phyloP scores from a whole-genome alignment of 805 yeast genomes.

The Yarrowia sp. region DNA sequence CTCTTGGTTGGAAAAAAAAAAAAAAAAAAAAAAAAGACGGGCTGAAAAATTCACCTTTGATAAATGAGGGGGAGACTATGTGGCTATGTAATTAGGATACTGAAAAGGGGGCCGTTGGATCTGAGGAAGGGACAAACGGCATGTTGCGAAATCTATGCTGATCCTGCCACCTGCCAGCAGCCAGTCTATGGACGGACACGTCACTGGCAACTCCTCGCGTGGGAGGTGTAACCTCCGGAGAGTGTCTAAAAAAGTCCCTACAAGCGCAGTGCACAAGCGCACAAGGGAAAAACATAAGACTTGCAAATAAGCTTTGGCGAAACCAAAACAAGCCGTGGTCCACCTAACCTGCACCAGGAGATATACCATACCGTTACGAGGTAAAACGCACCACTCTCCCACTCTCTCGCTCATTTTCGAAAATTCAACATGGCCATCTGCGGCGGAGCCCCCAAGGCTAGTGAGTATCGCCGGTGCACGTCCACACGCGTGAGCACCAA shows the following conservation, averaged over 20 bases:
- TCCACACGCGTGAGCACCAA: not conserved
- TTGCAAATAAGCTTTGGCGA: conserved; percentile 26
- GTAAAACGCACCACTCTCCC: conserved; percentile 20
- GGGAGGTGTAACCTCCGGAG: conserved; percentile 4
- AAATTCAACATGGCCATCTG: conserved; percentile 51
- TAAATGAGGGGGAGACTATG: not conserved
- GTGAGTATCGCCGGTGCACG: conserved; percentile 46
- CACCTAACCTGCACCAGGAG: conserved; percentile 24
- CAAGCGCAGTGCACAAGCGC: conserved; percentile 10
- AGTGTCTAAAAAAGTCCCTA: not conserved
- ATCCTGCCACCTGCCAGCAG: too few relatives aligned
- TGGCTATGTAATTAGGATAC: not conserved
- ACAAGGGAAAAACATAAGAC: conserved; percentile 21
- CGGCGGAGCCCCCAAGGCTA: conserved; percentile 53
- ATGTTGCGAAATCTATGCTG: too few relatives aligned
- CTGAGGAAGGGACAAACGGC: not conserved
- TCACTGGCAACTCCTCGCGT: conserved; percentile 11
- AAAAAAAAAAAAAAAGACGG: not conserved
- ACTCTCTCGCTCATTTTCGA: conserved; percentile 22
- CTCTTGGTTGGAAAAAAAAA: conserved; percentile 4
- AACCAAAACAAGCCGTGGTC: conserved; percentile 35
- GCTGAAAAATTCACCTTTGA: not conserved
- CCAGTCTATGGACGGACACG: conserved; percentile 26
- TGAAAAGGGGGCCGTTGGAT: too few relatives aligned
- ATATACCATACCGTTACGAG: conserved; percentile 16